Percentiles rank a stretch among this genome's conserved stretches.
These are phyloP conservation scores for Phaffia australis DNA, from an alignment of 768 basidiomycete species.

Conservation along the genomic window DNA sequence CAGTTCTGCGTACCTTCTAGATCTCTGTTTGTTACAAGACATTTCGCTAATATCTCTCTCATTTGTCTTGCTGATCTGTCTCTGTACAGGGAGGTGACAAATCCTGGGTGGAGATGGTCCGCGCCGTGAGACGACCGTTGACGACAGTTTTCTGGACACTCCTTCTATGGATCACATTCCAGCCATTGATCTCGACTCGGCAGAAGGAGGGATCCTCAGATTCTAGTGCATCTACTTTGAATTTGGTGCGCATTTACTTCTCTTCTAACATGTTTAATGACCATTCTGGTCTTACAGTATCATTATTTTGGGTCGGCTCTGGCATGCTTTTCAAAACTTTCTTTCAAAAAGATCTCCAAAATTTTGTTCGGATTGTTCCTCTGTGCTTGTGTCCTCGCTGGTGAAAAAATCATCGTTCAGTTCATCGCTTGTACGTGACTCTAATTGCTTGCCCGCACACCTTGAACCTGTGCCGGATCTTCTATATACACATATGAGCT, in stretches of 20 bases:
- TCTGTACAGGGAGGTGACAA: slow-evolving; percentile 11
- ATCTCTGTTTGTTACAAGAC: slow-evolving; percentile 44
- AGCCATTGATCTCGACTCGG: slow-evolving; percentile 49
- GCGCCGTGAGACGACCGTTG: slow-evolving; percentile 23
- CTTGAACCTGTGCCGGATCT: slow-evolving; percentile 49
- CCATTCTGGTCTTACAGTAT: neutral
- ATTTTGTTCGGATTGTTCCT: slow-evolving; percentile 64
- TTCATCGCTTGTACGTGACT: slow-evolving; percentile 46
- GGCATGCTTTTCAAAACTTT: neutral
- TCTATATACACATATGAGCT: no score
- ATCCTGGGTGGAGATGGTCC: slow-evolving; percentile 55
- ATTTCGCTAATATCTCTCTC: no score
- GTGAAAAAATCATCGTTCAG: slow-evolving; percentile 78
- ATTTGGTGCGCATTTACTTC: slow-evolving; percentile 28
- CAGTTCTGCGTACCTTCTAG: slow-evolving; percentile 45
- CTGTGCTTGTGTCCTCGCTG: slow-evolving; percentile 57
- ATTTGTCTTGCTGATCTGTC: no score
- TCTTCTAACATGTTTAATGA: slow-evolving; percentile 43
- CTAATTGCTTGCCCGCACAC: neutral
- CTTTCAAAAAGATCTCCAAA: slow-evolving; percentile 39
- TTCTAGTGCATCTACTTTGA: slow-evolving; percentile 7
- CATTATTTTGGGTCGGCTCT: neutral
- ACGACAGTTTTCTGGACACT: slow-evolving; percentile 44
- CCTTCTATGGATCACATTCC: slow-evolving; percentile 58
- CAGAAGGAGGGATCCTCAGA: slow-evolving; percentile 30